A percentile compares a stretch with the other conserved stretches of the same genome.
Conservation (phyloP, 805 yeast genomes). For the Middelhovenomyces tepae region DNA sequence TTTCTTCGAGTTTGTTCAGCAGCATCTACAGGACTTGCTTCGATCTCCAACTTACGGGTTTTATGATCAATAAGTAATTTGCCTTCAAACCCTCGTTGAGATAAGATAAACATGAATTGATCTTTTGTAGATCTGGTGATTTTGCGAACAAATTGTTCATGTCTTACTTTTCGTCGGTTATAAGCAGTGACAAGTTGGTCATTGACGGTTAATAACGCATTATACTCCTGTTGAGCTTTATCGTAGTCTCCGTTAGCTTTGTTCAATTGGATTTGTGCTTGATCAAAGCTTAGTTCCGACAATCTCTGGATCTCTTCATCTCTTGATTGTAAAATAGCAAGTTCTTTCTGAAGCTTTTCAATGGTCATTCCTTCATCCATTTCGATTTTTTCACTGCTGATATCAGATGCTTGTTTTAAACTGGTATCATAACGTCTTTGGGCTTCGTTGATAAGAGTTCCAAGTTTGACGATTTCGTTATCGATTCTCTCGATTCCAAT, state of each 20-base stretch:
- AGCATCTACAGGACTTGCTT: constrained; percentile 17
- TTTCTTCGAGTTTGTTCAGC: constrained; percentile 40
- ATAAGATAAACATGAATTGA: constrained; percentile 30
- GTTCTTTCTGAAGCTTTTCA: neutral
- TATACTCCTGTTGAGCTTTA: neutral
- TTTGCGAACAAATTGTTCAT: constrained; percentile 11
- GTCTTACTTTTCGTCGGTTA: neutral
- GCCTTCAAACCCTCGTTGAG: constrained; percentile 63
- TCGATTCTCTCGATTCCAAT: too few species aligned
- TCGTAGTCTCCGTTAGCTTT: neutral
- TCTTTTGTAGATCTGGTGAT: constrained; percentile 6
- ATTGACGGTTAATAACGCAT: neutral
- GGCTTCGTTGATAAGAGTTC: neutral
- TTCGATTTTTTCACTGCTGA: constrained; percentile 13
- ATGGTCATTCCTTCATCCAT: constrained; percentile 2
- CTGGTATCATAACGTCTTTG: too few species aligned
- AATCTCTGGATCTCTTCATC: too few species aligned
- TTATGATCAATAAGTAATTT: constrained; percentile 53
- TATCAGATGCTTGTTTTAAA: too few species aligned
- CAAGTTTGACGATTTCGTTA: constrained; percentile 10
- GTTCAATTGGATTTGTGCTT: too few species aligned
- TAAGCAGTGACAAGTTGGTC: neutral
- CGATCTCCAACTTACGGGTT: constrained; percentile 17
- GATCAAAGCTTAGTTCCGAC: too few species aligned
- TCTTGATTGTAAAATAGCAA: too few species aligned